Evolutionary conservation across 192 early-diverging fungal genomes (phyloP).

Genomic region (Coemansia furcata): DNA sequence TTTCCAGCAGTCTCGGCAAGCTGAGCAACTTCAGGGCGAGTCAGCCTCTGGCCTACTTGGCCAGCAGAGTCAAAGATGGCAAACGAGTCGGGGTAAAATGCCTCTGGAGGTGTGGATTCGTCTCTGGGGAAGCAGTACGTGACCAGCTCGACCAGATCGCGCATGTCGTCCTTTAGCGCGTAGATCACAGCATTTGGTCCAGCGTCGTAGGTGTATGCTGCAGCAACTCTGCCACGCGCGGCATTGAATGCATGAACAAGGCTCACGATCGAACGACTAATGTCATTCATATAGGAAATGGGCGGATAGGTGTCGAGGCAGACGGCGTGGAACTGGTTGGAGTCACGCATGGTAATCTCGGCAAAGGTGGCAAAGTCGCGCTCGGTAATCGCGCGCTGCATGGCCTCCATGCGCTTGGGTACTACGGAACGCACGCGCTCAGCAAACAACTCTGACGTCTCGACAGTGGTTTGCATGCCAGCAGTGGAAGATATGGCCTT

Average conservation of each 20-base stretch:
- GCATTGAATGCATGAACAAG: conserved; percentile 85
- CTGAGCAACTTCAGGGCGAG: conserved; percentile 15
- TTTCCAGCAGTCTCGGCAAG: conserved; percentile 34
- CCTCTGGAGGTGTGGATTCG: conserved; percentile 19
- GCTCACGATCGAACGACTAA: conserved; percentile 82
- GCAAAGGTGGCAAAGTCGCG: conserved; percentile 91
- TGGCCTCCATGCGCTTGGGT: conserved; percentile 83
- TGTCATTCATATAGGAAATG: conserved; percentile 97
- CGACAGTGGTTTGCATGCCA: conserved; percentile 97
- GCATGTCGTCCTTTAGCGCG: conserved; percentile 73
- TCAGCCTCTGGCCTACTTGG: conserved; percentile 44
- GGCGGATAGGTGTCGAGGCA: conserved; percentile 99
- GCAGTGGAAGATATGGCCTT: conserved; percentile 89
- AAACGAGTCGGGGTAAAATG: conserved; percentile 63
- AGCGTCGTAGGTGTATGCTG: conserved; percentile 98
- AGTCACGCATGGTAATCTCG: conserved; percentile 95
- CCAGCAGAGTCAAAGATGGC: conserved; percentile 54
- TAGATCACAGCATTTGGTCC: conserved; percentile 99
- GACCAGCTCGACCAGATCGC: conserved; percentile 81
- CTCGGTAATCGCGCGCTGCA: conserved; percentile 78
- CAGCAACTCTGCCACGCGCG: conserved; percentile 57
- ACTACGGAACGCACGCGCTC: conserved; percentile 86
- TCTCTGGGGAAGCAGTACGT: conserved; percentile 80
- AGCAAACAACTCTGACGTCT: conserved; percentile 82
- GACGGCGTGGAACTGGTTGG: conserved; percentile 99